phyloP scores from a whole-genome alignment of 2,329 filamentous ascomycete genomes.

The Microsporum ferrugineum region DNA sequence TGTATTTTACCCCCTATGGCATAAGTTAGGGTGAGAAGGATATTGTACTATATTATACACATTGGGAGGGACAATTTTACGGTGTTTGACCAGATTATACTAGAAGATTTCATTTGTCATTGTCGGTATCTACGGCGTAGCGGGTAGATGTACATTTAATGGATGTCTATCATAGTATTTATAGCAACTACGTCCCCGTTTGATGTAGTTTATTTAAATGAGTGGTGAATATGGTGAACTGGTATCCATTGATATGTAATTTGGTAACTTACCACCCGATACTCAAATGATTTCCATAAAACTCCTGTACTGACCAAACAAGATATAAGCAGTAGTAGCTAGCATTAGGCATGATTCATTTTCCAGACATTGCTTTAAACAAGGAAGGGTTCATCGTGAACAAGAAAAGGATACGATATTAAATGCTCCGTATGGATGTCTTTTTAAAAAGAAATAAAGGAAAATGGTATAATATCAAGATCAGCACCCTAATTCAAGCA shows the following conservation, averaged over 20 bases:
- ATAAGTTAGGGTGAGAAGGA: background rate
- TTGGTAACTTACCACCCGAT: background rate
- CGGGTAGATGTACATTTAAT: no score
- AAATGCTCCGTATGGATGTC: background rate
- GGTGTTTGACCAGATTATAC: background rate
- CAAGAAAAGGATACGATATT: background rate
- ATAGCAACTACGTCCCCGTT: no score
- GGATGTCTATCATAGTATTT: no score
- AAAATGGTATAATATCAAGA: slow-evolving; percentile 1
- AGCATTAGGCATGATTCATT: background rate
- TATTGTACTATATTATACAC: slow-evolving; percentile 4
- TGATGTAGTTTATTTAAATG: background rate
- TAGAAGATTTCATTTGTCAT: background rate
- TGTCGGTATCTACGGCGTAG: background rate
- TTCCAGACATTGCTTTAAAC: background rate
- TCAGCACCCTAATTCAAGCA: background rate
- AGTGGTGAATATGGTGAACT: background rate
- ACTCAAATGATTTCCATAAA: background rate
- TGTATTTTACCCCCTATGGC: background rate
- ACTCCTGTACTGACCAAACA: background rate
- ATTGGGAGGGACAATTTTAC: background rate
- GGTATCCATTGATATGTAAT: background rate
- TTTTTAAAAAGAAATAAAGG: background rate
- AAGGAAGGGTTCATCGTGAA: background rate
- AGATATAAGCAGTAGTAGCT: background rate